phyloP scores from a whole-genome alignment of 768 basidiomycete genomes.

The Lentinula boryana region DNA sequence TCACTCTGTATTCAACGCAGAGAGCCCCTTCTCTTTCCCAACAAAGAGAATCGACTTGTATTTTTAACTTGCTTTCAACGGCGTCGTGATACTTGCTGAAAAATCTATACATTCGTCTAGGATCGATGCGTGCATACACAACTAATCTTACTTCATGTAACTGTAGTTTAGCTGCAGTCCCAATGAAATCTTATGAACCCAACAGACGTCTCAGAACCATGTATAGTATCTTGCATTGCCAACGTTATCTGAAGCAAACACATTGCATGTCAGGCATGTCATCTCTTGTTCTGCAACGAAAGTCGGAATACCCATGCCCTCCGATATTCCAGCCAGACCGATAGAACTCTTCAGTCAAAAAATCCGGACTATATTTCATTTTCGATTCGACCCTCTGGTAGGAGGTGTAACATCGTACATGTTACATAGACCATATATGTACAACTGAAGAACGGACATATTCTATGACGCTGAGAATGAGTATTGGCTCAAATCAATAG shows the following conservation, averaged over 20 bases:
- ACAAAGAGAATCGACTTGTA: background rate
- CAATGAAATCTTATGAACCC: background rate
- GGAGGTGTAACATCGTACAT: conserved; percentile 26
- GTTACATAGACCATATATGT: background rate
- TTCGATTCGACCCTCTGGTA: conserved; percentile 40
- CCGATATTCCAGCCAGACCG: conserved; percentile 30
- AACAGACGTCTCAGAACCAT: too few species aligned
- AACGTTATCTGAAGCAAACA: too few species aligned
- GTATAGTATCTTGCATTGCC: too few species aligned
- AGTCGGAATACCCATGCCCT: background rate
- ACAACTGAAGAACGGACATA: background rate
- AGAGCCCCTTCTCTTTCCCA: background rate
- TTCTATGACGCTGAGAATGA: background rate
- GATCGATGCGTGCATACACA: background rate
- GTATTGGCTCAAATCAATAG: background rate
- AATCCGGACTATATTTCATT: conserved; percentile 28
- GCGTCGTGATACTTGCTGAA: background rate
- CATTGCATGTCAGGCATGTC: too few species aligned
- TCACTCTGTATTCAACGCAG: conserved; percentile 6
- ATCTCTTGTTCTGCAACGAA: too few species aligned
- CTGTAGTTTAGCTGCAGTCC: background rate
- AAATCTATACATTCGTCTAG: background rate
- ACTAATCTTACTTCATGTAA: background rate
- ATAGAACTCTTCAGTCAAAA: conserved; percentile 52
- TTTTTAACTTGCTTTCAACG: background rate